A percentile compares a stretch with the other conserved stretches of the same genome.
Conservation (phyloP, 2,329 filamentous ascomycete genomes). For the Beauveria scarabaeidicola region DNA sequence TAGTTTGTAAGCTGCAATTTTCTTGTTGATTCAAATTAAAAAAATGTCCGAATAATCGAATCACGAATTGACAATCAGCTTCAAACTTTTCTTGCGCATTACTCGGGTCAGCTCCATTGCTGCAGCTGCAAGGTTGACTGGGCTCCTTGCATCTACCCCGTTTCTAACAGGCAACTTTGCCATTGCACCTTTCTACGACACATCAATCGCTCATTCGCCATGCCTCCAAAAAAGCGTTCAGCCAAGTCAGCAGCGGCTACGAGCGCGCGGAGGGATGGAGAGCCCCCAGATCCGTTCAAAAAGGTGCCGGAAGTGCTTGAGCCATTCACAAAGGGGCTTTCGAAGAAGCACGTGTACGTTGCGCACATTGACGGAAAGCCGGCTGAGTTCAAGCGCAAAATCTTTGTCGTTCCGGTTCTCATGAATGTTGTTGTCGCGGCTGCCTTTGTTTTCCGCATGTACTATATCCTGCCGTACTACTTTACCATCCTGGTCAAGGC, state of each 20-base stretch:
- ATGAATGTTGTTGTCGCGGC: slow-evolving; percentile 63
- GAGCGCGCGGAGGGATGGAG: slow-evolving; percentile 18
- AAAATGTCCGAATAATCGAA: no score
- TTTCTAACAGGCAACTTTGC: background rate
- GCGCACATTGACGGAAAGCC: slow-evolving; percentile 71
- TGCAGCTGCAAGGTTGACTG: background rate
- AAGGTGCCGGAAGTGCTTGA: slow-evolving; percentile 53
- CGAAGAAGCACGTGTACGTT: slow-evolving; percentile 67
- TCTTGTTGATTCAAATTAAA: background rate
- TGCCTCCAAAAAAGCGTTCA: slow-evolving; percentile 24
- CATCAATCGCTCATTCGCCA: background rate
- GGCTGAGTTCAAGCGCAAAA: slow-evolving; percentile 64
- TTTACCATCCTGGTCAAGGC: slow-evolving; percentile 54
- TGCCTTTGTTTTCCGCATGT: slow-evolving; percentile 61
- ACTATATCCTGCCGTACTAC: slow-evolving; percentile 65
- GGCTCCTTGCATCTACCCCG: background rate
- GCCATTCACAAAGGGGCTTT: slow-evolving; percentile 59
- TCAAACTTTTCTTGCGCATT: no score
- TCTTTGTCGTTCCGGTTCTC: slow-evolving; percentile 69
- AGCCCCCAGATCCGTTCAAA: slow-evolving; percentile 58
- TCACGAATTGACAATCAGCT: no score
- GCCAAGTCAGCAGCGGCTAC: slow-evolving; percentile 21
- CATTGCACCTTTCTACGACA: background rate
- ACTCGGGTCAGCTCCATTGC: no score
- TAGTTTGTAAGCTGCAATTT: background rate